phyloP scores from a whole-genome alignment of 164 flowering plant species.

The Magnolia kwangsiensis region DNA sequence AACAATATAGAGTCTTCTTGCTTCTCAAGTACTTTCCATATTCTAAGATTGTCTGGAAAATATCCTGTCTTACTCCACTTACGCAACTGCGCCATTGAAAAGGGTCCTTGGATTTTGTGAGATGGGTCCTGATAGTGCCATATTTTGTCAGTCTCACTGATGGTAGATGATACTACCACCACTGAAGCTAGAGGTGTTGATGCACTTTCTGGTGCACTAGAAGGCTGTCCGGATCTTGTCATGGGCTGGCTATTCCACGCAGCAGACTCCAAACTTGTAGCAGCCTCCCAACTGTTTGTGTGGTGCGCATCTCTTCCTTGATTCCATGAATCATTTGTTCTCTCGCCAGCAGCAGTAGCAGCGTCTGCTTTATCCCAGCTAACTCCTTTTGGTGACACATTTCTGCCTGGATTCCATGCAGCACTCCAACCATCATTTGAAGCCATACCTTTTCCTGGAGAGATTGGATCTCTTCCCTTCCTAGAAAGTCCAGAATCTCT shows the following conservation, averaged over 20 bases:
- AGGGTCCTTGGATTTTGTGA: conserved; percentile 91
- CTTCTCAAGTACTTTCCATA: conserved; percentile 61
- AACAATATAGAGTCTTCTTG: conserved; percentile 65
- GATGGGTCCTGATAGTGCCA: conserved; percentile 94
- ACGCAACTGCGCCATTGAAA: conserved; percentile 83
- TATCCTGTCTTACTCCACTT: conserved; percentile 88
- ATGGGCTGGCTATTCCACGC: conserved; percentile 23
- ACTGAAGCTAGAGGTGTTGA: conserved; percentile 27
- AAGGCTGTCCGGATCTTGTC: conserved; percentile 26
- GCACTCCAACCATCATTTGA: conserved; percentile 53
- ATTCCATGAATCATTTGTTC: conserved; percentile 40
- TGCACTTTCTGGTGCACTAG: conserved; percentile 22
- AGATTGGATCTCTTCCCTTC: conserved; percentile 49
- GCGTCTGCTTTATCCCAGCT: conserved; percentile 31
- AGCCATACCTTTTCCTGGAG: conserved; percentile 47
- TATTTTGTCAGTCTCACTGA: conserved; percentile 67
- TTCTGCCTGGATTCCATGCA: conserved; percentile 48
- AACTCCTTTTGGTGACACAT: conserved; percentile 33
- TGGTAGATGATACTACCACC: conserved; percentile 22
- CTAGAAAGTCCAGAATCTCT: conserved; percentile 48
- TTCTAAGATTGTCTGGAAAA: conserved; percentile 67
- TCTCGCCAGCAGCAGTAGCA: conserved; percentile 26
- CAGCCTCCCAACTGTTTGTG: conserved; percentile 30
- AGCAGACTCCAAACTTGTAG: conserved; percentile 23
- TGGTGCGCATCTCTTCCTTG: conserved; percentile 38